Conservation (phyloP, 2,329 filamentous ascomycete species). For the Hyphodiscus sp. region DNA sequence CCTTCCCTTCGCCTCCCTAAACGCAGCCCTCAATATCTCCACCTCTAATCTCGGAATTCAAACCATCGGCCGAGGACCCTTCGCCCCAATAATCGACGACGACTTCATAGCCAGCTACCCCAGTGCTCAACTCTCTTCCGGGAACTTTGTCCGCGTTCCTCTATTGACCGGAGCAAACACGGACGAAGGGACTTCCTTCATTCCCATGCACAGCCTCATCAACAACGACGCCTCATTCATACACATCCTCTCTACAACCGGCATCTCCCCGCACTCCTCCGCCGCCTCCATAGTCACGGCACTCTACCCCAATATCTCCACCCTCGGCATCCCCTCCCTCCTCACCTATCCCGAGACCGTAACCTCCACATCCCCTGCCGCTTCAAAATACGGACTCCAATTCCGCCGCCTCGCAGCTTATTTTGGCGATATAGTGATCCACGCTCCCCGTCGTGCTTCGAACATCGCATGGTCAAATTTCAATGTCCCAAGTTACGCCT, state of each 20-base stretch:
- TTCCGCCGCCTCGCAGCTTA: slow-evolving; percentile 9
- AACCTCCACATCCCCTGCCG: slow-evolving; percentile 10
- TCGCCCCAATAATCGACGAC: slow-evolving; percentile 31
- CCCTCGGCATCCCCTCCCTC: slow-evolving; percentile 39
- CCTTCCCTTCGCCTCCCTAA: slow-evolving; percentile 22
- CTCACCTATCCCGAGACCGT: slow-evolving; percentile 14
- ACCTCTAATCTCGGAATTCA: too few species aligned
- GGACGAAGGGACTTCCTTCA: slow-evolving; percentile 34
- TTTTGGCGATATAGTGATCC: slow-evolving; percentile 13
- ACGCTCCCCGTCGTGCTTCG: slow-evolving; percentile 6
- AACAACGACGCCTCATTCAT: slow-evolving; percentile 24
- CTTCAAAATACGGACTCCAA: slow-evolving; percentile 31
- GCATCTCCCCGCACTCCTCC: neutral
- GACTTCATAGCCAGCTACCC: slow-evolving; percentile 40
- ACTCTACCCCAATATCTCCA: slow-evolving; percentile 45
- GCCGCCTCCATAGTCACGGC: slow-evolving; percentile 30
- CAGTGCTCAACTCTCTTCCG: slow-evolving; percentile 43
- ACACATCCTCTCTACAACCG: neutral
- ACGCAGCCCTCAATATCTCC: slow-evolving; percentile 24
- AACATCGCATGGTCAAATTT: slow-evolving; percentile 10
- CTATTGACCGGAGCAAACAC: slow-evolving; percentile 39
- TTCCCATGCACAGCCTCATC: slow-evolving; percentile 26
- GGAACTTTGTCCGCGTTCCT: slow-evolving; percentile 32
- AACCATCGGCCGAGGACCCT: slow-evolving; percentile 31
- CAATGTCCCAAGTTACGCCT: slow-evolving; percentile 28